Evolutionary conservation across 2,329 filamentous ascomycete species (phyloP).

Genomic region (Calonectria pauciramosa): DNA sequence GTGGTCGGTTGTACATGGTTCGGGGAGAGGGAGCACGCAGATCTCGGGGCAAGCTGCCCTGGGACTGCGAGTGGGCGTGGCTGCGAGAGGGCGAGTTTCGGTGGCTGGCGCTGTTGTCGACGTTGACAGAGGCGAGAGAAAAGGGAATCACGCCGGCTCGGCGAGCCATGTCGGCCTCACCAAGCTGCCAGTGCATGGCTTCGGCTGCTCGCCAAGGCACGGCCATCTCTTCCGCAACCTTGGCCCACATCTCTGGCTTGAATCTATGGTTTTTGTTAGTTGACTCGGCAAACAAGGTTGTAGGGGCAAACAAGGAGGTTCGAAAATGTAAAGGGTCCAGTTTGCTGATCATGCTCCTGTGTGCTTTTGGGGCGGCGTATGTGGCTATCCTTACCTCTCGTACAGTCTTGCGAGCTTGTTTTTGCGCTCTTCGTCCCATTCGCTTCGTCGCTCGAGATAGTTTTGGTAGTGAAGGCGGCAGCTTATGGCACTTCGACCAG

Average conservation of each 20-base stretch:
- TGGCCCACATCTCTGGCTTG: slow-evolving; percentile 98
- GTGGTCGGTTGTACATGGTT: slow-evolving; percentile 55
- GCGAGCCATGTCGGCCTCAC: slow-evolving; percentile 92
- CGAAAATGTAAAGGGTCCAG: not conserved
- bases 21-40: slow-evolving; percentile 58
- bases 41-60: slow-evolving; percentile 61
- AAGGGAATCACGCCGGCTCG: slow-evolving; percentile 93
- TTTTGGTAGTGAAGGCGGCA: slow-evolving; percentile 97
- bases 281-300: not conserved
- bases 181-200: slow-evolving; percentile 98
- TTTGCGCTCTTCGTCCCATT: slow-evolving; percentile 98
- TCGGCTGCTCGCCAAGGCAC: slow-evolving; percentile 96
- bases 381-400: slow-evolving; percentile 77
- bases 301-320: not conserved
- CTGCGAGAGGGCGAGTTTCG: slow-evolving; percentile 55
- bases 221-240: slow-evolving; percentile 93
- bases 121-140: slow-evolving; percentile 71
- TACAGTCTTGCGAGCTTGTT: slow-evolving; percentile 96
- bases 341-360: not conserved
- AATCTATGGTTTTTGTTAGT: slow-evolving; percentile 71
- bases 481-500: slow-evolving; percentile 92
- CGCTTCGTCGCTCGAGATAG: slow-evolving; percentile 91
- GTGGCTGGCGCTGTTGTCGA: slow-evolving; percentile 59
- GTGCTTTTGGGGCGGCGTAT: not conserved
- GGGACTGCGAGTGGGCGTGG: slow-evolving; percentile 61